Evolutionary conservation across 441 rosid species (phyloP), one percentile per base, ranked within the genome.

Genomic region (Eruca vesicaria): DNA sequence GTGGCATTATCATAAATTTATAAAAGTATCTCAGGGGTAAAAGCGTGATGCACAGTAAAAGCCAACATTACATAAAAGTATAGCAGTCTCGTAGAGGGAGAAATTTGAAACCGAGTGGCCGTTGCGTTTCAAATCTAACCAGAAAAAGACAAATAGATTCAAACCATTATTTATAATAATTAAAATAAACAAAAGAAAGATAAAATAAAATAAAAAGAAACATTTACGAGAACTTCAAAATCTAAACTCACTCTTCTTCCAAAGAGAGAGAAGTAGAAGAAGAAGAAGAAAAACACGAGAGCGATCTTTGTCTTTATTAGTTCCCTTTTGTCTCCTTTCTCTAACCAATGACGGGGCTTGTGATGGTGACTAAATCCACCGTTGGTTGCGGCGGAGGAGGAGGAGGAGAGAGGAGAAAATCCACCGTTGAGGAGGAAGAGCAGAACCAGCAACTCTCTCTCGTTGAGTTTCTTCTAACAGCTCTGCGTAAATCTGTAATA

Each of bases 401-500:
- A 71, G 78, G 80, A 9, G 82, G 71, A 68, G 78, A 80, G 12
- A 82, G 64, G 68, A 76, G 77, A 33, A 58, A 65, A 65, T 77
- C 80, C 0, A 8, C 55, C 60, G 50, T 41, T 58, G 72, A 76
- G 72, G 72, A 73, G 71, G 69, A 70, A 14, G 88, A 86, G 58
- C 90, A 88, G 73, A 88, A 89, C 82, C 88, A 87, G 79, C 88
- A 81, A 83, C 80, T 94, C 0, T 90, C 97, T 0, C 75, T 90
- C 26, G 80, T 87, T 45, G 91, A 83, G 70, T 76, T 91, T 77
- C 86, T 95, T 0, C 68, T 84, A 10, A 84, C 96, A 9, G 97
- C 98, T 53, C 57, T 94, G 74, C 88, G 97, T 75, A 94, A 87
- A 86, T 92, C 99, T 3, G 85, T 94, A 69, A 96, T 89, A 15